These are phyloP conservation scores for Dactylella cylindrospora DNA, from an alignment of 2,329 filamentous ascomycete species.

Conservation along the genomic window DNA sequence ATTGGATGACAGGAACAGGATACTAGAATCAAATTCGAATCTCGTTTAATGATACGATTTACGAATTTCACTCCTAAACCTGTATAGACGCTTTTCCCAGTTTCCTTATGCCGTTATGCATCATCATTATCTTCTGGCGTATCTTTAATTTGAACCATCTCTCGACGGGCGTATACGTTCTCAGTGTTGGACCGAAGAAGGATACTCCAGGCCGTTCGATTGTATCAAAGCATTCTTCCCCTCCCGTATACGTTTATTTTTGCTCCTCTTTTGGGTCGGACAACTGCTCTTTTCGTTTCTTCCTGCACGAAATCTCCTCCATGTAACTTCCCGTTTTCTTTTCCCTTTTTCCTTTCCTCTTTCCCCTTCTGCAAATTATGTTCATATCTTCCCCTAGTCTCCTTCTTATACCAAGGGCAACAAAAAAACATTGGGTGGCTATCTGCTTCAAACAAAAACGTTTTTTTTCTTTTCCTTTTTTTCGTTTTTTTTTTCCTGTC, in stretches of 20 bases:
- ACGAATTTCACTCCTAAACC: slow-evolving; percentile 35
- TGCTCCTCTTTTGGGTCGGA: slow-evolving; percentile 38
- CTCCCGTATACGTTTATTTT: slow-evolving; percentile 22
- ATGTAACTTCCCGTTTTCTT: slow-evolving; percentile 16
- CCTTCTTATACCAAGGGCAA: slow-evolving; percentile 45
- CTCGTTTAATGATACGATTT: slow-evolving; percentile 44
- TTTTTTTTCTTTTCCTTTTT: slow-evolving; percentile 31
- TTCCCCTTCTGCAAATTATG: slow-evolving; percentile 17
- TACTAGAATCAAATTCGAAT: slow-evolving; percentile 41
- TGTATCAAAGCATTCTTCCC: slow-evolving; percentile 37
- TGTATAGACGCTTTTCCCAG: slow-evolving; percentile 43
- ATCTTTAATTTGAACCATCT: slow-evolving; percentile 40
- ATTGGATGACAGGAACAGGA: slow-evolving; percentile 21
- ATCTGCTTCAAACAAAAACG: too few species aligned
- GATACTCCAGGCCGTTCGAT: slow-evolving; percentile 25
- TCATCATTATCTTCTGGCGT: slow-evolving; percentile 35
- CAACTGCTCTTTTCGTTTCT: slow-evolving; percentile 37
- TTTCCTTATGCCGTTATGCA: slow-evolving; percentile 38
- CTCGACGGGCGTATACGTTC: slow-evolving; percentile 41
- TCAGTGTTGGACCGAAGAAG: slow-evolving; percentile 39
- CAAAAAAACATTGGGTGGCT: slow-evolving; percentile 44
- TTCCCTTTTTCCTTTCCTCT: not conserved
- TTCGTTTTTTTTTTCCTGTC: slow-evolving; percentile 15
- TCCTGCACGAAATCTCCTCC: slow-evolving; percentile 34
- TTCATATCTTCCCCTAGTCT: slow-evolving; percentile 33